Conservation (phyloP, 169 alveolate genomes). For the Neospora caninum region DNA sequence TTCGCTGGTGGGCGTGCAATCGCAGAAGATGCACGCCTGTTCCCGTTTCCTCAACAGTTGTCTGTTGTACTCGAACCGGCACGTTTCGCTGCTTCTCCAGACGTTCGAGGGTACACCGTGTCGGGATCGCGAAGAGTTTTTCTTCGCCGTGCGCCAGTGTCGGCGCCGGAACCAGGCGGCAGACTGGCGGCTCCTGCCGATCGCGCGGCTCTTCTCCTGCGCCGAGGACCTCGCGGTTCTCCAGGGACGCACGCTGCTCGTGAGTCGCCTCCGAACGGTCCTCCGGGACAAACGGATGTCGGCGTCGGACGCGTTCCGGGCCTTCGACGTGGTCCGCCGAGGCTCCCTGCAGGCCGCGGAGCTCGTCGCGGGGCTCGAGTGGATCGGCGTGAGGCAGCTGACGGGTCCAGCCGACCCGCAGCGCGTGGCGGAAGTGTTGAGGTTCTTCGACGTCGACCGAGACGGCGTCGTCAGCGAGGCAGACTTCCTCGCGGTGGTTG, state of each 20-base stretch:
- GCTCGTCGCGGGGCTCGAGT: slow-evolving; percentile 51
- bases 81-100: slow-evolving; percentile 41
- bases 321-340: slow-evolving; percentile 43
- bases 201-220: background rate
- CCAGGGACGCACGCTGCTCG: slow-evolving; percentile 28
- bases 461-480: slow-evolving; percentile 47
- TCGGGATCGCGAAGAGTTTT: slow-evolving; percentile 44
- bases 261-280: slow-evolving; percentile 28
- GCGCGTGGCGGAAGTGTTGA: background rate
- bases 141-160: slow-evolving; percentile 47
- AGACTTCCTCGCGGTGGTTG: slow-evolving; percentile 52
- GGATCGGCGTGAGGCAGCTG: slow-evolving; percentile 51
- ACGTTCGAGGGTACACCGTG: slow-evolving; percentile 21
- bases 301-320: slow-evolving; percentile 49
- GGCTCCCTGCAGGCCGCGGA: slow-evolving; percentile 47
- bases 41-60: slow-evolving; percentile 52
- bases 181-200: background rate
- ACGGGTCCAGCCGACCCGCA: background rate
- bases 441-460: slow-evolving; percentile 43
- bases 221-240: slow-evolving; percentile 35
- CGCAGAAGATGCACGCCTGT: slow-evolving; percentile 58
- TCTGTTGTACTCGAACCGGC: slow-evolving; percentile 43
- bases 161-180: slow-evolving; percentile 42
- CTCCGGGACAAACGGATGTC: slow-evolving; percentile 25
- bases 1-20: slow-evolving; percentile 46